These are phyloP conservation scores for Chalciporus pseudorubinellus DNA, from an alignment of 768 basidiomycete genomes.

Conservation along the genomic window DNA sequence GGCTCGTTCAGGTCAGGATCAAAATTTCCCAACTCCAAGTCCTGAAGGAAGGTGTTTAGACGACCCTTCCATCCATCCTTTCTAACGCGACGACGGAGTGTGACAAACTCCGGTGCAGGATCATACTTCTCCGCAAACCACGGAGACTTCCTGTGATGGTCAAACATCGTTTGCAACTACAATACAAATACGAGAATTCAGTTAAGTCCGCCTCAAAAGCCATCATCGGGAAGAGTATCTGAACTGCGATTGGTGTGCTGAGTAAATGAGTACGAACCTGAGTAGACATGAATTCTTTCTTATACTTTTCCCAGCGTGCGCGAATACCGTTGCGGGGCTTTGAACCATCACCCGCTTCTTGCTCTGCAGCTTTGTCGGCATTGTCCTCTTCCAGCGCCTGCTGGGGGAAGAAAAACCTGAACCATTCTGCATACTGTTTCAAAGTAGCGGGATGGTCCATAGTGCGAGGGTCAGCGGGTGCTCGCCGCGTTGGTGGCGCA, in stretches of 20 bases:
- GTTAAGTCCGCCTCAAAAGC: slow-evolving; percentile 14
- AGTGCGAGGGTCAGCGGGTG: slow-evolving; percentile 76
- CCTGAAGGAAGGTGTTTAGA: slow-evolving; percentile 67
- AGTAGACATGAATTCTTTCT: slow-evolving; percentile 81
- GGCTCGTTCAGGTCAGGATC: slow-evolving; percentile 72
- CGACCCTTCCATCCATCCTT: slow-evolving; percentile 83
- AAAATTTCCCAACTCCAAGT: slow-evolving; percentile 81
- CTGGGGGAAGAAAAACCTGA: slow-evolving; percentile 70
- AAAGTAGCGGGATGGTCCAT: slow-evolving; percentile 79
- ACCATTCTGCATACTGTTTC: slow-evolving; percentile 89
- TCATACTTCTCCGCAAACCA: slow-evolving; percentile 99
- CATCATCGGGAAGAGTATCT: slow-evolving; percentile 13
- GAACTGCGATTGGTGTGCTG: slow-evolving; percentile 6
- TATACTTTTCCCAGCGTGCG: slow-evolving; percentile 88
- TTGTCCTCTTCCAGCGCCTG: slow-evolving; percentile 81
- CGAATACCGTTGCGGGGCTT: slow-evolving; percentile 85
- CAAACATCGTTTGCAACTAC: slow-evolving; percentile 94
- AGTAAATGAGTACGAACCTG: slow-evolving; percentile 65
- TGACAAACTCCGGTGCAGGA: slow-evolving; percentile 64
- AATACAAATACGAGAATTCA: slow-evolving; percentile 38
- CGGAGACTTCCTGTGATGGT: slow-evolving; percentile 90
- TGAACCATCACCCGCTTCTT: slow-evolving; percentile 76
- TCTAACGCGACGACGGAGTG: slow-evolving; percentile 73
- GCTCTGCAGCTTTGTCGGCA: slow-evolving; percentile 80
- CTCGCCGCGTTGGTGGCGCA: slow-evolving; percentile 51